Evolutionary conservation across 2,329 filamentous ascomycete genomes (phyloP), one percentile per base, ranked within the genome.

Genomic region (Amylocarpus encephaloides): DNA sequence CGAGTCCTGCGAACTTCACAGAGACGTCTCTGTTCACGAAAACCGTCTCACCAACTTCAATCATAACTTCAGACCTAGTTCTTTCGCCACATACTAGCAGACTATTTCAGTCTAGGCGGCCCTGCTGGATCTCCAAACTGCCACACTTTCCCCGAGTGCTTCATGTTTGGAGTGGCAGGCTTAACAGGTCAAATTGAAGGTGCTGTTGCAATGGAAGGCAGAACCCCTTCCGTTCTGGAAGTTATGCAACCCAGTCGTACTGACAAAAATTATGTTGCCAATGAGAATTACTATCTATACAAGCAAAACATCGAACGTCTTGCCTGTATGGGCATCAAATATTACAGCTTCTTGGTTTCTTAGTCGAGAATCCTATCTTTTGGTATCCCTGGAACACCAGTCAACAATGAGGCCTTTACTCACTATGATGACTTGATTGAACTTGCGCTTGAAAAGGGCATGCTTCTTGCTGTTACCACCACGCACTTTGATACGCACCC

Each of bases 341-440:
- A 77, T 44, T 78, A 76, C 60, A 69, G 70, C 1, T 78, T 78
- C 53, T 74, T 71, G 3, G 75, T 79, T 48, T 64, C 73, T 0
- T 79, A 76, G 75, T 68, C 71, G 1, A 66, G 75, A 5, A 75
- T 78, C 33, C 51, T 78, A 4, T 76, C 76, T 0, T 79, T 79
- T 53, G 70, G 67, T 0, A 45, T 75, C 2, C 69, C 71, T 0
- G 73, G 72, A 0, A 72, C 74, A 0, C 76, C 76, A 0, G 70
- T 78, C 12, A 78, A 79, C 48, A 63, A 72, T 48, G 64, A 72
- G 43, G 75, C 68, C 1, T 64, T 79, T 12, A 67, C 73, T 11
- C 75, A 78, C 57, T 79, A 78, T 53, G 69, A 75, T 49, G 72
- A 78, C 45, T 63, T 78, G 6, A 76, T 78, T 56, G 66, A 77